A percentile compares a stretch with the other conserved stretches of the same genome.
These are phyloP conservation scores for Firmiana major DNA, from an alignment of 345 rosid species.

Conservation along the genomic window DNA sequence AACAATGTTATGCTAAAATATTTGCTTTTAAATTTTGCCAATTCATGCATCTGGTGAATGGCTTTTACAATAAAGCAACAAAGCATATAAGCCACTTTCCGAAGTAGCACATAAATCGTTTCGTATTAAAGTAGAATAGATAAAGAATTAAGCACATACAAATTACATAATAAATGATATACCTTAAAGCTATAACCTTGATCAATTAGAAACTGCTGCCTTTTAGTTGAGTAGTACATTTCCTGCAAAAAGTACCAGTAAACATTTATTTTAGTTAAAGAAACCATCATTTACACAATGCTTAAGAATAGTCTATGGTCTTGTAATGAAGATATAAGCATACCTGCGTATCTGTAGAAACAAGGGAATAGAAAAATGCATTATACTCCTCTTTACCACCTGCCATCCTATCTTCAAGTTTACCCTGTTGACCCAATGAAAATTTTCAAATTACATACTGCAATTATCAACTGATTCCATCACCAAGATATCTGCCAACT, in stretches of 20 bases:
- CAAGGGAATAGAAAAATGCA: conserved; percentile 95
- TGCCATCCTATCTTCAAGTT: conserved; percentile 91
- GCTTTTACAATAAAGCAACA: too few species aligned
- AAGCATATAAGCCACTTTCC: too few species aligned
- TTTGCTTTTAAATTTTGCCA: background rate
- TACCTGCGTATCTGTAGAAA: conserved; percentile 95
- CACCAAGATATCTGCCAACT: background rate
- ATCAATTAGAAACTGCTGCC: conserved; percentile 91
- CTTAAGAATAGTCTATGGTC: background rate
- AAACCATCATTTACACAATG: background rate
- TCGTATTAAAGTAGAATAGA: background rate
- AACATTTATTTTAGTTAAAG: background rate
- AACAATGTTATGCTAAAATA: background rate
- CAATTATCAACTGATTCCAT: background rate
- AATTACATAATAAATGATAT: background rate
- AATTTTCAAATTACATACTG: background rate
- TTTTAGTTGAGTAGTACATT: conserved; percentile 89
- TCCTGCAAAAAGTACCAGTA: conserved; percentile 40
- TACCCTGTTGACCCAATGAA: conserved; percentile 51
- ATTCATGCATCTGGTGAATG: background rate
- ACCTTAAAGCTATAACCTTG: conserved; percentile 98
- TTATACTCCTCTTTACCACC: conserved; percentile 99
- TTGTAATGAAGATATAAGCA: background rate
- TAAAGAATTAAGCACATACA: background rate
- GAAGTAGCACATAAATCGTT: too few species aligned